These are phyloP conservation scores for Selenicereus undatus DNA, from an alignment of 148 eudicot genomes.

Conservation along the genomic window DNA sequence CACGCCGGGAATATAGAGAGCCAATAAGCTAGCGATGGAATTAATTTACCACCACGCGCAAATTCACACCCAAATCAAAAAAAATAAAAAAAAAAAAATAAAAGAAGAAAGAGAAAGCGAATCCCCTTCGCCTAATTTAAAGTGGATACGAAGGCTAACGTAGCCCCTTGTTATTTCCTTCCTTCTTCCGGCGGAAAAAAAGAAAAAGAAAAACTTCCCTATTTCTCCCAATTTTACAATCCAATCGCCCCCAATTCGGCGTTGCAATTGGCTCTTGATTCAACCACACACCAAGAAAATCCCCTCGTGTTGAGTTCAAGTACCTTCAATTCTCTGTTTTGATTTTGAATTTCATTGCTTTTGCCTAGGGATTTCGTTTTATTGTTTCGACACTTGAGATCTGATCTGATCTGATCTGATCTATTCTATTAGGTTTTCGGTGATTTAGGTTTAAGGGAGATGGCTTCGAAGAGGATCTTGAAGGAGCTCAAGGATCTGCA, in stretches of 20 bases:
- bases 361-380: conserved; percentile 5
- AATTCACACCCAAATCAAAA: background rate
- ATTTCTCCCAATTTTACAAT: background rate
- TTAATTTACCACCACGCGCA: background rate
- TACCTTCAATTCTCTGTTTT: background rate
- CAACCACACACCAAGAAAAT: no score
- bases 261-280: background rate
- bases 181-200: conserved; percentile 6
- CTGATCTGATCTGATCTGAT: background rate
- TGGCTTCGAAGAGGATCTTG: conserved; percentile 38
- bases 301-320: background rate
- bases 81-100: background rate
- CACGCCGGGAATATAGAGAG: background rate
- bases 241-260: background rate
- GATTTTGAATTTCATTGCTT: background rate
- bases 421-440: background rate
- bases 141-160: conserved; percentile 7
- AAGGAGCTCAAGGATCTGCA: conserved; percentile 40
- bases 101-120: background rate
- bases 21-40: background rate
- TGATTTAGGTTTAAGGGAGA: conserved; percentile 4
- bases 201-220: background rate
- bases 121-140: conserved; percentile 7
- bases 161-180: background rate
- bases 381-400: background rate